Conservation (phyloP, 306 rosid genomes). For the Citrullus amarus region DNA sequence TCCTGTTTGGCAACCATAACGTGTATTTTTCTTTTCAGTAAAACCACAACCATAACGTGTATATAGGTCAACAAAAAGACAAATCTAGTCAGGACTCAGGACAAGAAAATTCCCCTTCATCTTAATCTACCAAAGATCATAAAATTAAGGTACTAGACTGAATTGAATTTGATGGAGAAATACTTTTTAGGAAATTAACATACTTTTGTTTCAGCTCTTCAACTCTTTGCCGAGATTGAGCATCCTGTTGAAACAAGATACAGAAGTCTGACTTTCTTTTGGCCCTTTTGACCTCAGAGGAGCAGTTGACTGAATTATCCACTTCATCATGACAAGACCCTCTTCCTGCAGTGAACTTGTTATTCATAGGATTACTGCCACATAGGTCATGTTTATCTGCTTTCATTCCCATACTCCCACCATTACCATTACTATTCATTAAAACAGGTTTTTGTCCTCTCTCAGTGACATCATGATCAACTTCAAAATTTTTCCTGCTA, state of each 20-base stretch:
- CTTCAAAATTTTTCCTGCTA: slow-evolving; percentile 26
- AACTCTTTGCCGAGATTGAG: slow-evolving; percentile 44
- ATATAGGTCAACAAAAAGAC: not conserved
- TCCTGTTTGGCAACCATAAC: not conserved
- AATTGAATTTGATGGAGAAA: not conserved
- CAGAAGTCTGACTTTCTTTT: slow-evolving; percentile 49
- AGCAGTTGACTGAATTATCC: slow-evolving; percentile 24
- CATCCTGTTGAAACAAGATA: slow-evolving; percentile 54
- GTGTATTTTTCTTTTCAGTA: not conserved
- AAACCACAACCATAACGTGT: not conserved
- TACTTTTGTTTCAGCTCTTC: slow-evolving; percentile 63
- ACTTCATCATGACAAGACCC: slow-evolving; percentile 24
- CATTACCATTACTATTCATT: slow-evolving; percentile 26
- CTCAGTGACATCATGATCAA: slow-evolving; percentile 17
- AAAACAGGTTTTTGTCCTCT: slow-evolving; percentile 19
- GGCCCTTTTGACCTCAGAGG: slow-evolving; percentile 22
- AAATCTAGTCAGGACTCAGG: slow-evolving; percentile 1
- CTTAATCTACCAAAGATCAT: not conserved
- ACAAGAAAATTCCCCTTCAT: not conserved
- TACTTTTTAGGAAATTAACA: slow-evolving; percentile 6
- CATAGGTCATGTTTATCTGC: slow-evolving; percentile 25
- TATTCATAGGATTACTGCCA: slow-evolving; percentile 22
- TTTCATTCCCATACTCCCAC: slow-evolving; percentile 16
- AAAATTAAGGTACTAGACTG: not conserved
- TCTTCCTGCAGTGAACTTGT: slow-evolving; percentile 17